Evolutionary conservation across 257 asterid species (phyloP), one percentile per base, ranked within the genome.

Genomic region (Solanum microdontum): DNA sequence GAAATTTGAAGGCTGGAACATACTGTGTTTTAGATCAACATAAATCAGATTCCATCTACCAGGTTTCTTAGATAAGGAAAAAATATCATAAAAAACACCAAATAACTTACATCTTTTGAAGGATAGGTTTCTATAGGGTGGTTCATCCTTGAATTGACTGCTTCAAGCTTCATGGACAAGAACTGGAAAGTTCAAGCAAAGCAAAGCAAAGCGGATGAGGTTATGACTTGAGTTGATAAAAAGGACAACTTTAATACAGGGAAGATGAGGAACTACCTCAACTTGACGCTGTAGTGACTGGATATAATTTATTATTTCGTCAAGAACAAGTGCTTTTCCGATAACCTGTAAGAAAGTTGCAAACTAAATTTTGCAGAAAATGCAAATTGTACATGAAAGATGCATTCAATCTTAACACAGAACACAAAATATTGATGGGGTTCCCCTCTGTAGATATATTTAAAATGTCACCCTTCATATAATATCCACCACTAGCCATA

Each of bases 151-250:
- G 98, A 89, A 90, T 94, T 94, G 85, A 96, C 98, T 26, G 97
- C 96, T 92, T 96, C 98, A 74, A 96, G 98, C 95, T 96, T 96
- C 98, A 96, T 96, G 60, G 99, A 96, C 93, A 96, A 92, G 91
- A 95, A 95, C 99, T 95, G 92, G 60, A 87, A 58, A 80, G 85
- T 89, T 55, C 40, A 88, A 86, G 36, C 30, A 15, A 87, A 36
- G 36, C 30, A 15, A 87, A 36, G 88, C 48, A 66, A 51, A 30
- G 33, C 8, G 72, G 90, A 85, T 66, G 87, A 85, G 23, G 23
- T 55, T 30, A 70, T 28, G 90, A 55, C 88, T 23, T 51, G 17
- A 4, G 83, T 48, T 62, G 86, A 73, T 32, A 75, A 84, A 37
- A 69, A 76, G 58, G 69, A 55, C 19, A 34, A 84, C 37, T 58